These are phyloP conservation scores for Coelastrella sp. DNA, from an alignment of 139 green algal species.

Conservation along the genomic window DNA sequence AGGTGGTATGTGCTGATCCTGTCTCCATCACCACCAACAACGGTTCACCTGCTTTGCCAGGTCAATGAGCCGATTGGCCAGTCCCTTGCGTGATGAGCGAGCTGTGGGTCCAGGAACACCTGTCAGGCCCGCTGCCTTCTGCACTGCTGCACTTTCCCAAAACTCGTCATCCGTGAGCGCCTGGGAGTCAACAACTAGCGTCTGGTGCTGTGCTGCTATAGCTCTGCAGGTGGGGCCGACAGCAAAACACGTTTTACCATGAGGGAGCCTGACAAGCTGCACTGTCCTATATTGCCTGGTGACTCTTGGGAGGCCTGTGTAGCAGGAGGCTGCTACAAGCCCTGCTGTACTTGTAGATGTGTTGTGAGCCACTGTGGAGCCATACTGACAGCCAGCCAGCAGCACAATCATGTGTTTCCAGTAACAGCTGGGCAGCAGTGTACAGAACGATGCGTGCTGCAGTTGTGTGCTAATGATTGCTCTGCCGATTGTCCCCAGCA, in stretches of 20 bases:
- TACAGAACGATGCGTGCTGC: not conserved
- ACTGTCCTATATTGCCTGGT: not conserved
- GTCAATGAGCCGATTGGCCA: conserved; percentile 24
- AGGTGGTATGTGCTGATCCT: not conserved
- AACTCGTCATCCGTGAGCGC: conserved; percentile 39
- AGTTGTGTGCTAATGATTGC: not conserved
- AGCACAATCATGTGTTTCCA: too few relatives aligned
- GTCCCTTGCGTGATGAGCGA: not conserved
- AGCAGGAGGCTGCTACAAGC: not conserved
- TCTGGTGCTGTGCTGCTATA: conserved; percentile 21
- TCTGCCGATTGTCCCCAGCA: too few relatives aligned
- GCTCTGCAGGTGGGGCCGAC: not conserved
- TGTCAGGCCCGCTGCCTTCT: conserved; percentile 10
- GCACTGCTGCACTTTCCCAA: conserved; percentile 28
- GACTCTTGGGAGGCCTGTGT: too few relatives aligned
- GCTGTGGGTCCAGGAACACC: not conserved
- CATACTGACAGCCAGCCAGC: too few relatives aligned
- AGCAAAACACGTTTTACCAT: not conserved
- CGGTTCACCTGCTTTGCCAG: conserved; percentile 28
- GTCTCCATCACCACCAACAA: not conserved
- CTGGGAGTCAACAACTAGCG: not conserved
- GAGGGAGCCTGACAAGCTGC: not conserved
- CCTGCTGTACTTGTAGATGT: not conserved
- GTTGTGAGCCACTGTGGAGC: not conserved
- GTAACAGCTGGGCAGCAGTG: too few relatives aligned